These are phyloP conservation scores for Nemania sp. DNA, from an alignment of 2,329 filamentous ascomycete genomes.

Conservation along the genomic window DNA sequence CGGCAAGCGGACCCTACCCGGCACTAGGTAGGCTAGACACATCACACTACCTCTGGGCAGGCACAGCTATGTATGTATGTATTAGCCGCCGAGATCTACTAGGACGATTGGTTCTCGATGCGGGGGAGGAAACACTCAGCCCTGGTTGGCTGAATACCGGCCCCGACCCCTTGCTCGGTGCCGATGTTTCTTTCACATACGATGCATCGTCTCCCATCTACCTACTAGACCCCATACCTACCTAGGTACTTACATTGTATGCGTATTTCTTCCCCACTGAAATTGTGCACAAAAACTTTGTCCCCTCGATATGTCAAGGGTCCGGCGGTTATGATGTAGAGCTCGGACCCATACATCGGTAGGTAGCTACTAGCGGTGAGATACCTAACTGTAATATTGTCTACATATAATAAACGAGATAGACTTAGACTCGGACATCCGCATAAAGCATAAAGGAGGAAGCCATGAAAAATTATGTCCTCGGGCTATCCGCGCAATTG, in stretches of 20 bases:
- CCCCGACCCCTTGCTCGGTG: neutral
- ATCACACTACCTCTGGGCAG: neutral
- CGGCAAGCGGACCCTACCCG: neutral
- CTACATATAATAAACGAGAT: no score
- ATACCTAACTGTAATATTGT: no score
- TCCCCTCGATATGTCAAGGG: slow-evolving; percentile 10
- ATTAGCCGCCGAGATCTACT: slow-evolving; percentile 35
- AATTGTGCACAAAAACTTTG: no score
- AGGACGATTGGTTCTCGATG: slow-evolving; percentile 13
- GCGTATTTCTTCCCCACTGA: neutral
- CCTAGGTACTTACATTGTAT: no score
- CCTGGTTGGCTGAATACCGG: slow-evolving; percentile 9
- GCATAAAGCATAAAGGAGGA: no score
- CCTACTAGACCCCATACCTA: no score
- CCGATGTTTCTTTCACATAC: neutral
- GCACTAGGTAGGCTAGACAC: neutral
- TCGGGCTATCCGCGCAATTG: no score
- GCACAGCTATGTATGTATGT: no score
- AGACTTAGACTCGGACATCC: no score
- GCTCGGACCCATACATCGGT: slow-evolving; percentile 18
- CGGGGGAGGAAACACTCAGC: slow-evolving; percentile 19
- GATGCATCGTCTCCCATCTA: neutral
- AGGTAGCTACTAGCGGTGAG: slow-evolving; percentile 19
- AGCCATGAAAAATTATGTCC: no score
- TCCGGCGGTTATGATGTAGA: slow-evolving; percentile 30